A percentile compares a stretch with the other conserved stretches of the same genome.
These are phyloP conservation scores for Aspergillus sojae DNA, from an alignment of 2,329 filamentous ascomycete genomes.

Conservation along the genomic window DNA sequence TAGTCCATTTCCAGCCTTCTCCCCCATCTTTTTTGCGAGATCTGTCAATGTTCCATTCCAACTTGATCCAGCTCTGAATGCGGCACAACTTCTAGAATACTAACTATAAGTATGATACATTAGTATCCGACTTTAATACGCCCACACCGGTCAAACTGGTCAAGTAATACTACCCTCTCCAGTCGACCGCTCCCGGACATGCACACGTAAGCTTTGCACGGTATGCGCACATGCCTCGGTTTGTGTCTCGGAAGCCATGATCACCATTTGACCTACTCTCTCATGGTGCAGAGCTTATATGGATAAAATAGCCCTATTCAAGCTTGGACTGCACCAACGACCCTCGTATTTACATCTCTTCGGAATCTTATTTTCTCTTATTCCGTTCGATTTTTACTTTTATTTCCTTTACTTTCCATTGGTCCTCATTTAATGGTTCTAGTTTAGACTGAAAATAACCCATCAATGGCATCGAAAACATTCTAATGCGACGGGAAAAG, in stretches of 20 bases:
- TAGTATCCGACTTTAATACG: not conserved
- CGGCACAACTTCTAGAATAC: not conserved
- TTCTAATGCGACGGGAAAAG: not conserved
- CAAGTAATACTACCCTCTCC: not conserved
- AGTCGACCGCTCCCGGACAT: not conserved
- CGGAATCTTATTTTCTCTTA: not conserved
- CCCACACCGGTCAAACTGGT: not conserved
- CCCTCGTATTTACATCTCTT: not conserved
- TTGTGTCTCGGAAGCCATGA: slow-evolving; percentile 1
- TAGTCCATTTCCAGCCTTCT: not conserved
- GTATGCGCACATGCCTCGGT: not conserved
- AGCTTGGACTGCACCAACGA: not conserved
- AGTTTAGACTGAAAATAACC: no score
- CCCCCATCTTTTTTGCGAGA: not conserved
- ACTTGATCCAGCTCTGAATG: not conserved
- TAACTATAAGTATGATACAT: no score
- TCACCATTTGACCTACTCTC: not conserved
- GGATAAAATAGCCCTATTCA: not conserved
- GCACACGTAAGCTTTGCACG: not conserved
- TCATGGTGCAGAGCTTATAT: not conserved
- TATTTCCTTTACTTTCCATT: not conserved
- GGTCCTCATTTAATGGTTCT: no score
- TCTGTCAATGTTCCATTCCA: not conserved
- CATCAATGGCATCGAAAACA: not conserved
- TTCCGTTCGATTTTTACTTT: not conserved